These are phyloP conservation scores for Uronychia setigera DNA, from an alignment of 73 alveolate genomes.

Conservation along the genomic window DNA sequence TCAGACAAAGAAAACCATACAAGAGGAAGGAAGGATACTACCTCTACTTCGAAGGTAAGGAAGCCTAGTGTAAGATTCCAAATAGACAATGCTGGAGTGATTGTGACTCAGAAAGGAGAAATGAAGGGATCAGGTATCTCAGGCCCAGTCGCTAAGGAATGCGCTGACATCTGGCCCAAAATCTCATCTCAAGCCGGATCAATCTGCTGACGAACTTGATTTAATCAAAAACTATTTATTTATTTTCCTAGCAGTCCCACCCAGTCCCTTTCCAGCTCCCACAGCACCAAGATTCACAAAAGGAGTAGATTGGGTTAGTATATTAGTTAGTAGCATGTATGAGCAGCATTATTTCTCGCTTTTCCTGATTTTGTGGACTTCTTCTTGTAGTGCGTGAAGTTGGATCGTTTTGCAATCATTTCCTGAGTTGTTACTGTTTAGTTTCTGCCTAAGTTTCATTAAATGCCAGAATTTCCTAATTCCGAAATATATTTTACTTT, in stretches of 20 bases:
- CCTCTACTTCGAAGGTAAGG: conserved; percentile 97
- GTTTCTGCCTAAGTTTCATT: too few relatives aligned
- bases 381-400: too few relatives aligned
- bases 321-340: too few relatives aligned
- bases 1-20: conserved; percentile 97
- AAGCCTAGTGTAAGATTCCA: neutral
- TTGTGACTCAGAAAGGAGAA: conserved; percentile 98
- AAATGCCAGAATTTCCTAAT: too few relatives aligned
- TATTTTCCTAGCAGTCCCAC: neutral
- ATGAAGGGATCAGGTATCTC: conserved; percentile 98
- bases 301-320: neutral
- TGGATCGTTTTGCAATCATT: too few relatives aligned
- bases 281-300: neutral
- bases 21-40: conserved; percentile 98
- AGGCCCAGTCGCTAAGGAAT: conserved; percentile 95
- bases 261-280: neutral
- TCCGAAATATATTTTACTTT: too few relatives aligned
- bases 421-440: too few relatives aligned
- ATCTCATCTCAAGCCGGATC: conserved; percentile 97
- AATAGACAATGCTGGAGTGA: conserved; percentile 99
- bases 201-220: too few relatives aligned
- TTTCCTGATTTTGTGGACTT: too few relatives aligned
- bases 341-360: too few relatives aligned
- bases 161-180: conserved; percentile 96
- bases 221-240: too few relatives aligned